A percentile compares a stretch with the other conserved stretches of the same genome.
These are phyloP conservation scores for Rubroshorea leprosula DNA, from an alignment of 345 rosid genomes.

Conservation along the genomic window DNA sequence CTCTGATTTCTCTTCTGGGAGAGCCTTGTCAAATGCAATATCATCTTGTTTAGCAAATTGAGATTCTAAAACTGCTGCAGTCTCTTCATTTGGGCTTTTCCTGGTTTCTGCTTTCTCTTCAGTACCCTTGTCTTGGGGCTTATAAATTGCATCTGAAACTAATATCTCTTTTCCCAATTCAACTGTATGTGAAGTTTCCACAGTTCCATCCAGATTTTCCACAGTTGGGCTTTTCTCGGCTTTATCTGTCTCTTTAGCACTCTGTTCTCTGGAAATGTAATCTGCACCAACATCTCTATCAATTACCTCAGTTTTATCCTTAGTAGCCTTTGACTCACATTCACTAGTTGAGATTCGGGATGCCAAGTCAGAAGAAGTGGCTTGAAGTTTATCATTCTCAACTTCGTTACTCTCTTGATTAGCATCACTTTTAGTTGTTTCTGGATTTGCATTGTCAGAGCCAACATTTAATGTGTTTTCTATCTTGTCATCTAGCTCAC, in stretches of 20 bases:
- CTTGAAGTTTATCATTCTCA: slow-evolving; percentile 9
- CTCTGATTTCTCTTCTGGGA: slow-evolving; percentile 2
- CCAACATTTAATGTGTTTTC: no score
- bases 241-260: slow-evolving; percentile 5
- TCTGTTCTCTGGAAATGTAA: background rate
- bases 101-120: slow-evolving; percentile 10
- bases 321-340: background rate
- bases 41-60: background rate
- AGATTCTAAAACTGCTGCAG: slow-evolving; percentile 8
- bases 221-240: slow-evolving; percentile 2
- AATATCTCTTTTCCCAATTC: slow-evolving; percentile 4
- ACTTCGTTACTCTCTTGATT: slow-evolving; percentile 14
- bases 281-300: background rate
- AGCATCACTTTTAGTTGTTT: no score
- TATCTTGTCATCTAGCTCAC: slow-evolving; percentile 16
- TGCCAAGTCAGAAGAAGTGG: slow-evolving; percentile 15
- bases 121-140: slow-evolving; percentile 1
- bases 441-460: slow-evolving; percentile 10
- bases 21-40: background rate
- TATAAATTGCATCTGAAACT: slow-evolving; percentile 4
- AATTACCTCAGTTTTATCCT: slow-evolving; percentile 2
- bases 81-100: slow-evolving; percentile 5
- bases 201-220: slow-evolving; percentile 1
- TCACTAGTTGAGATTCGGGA: slow-evolving; percentile 12
- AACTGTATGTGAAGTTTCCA: background rate